phyloP scores from a whole-genome alignment of 371 early-diverging fungal genomes.

The Paraphysoderma sedebokerense region DNA sequence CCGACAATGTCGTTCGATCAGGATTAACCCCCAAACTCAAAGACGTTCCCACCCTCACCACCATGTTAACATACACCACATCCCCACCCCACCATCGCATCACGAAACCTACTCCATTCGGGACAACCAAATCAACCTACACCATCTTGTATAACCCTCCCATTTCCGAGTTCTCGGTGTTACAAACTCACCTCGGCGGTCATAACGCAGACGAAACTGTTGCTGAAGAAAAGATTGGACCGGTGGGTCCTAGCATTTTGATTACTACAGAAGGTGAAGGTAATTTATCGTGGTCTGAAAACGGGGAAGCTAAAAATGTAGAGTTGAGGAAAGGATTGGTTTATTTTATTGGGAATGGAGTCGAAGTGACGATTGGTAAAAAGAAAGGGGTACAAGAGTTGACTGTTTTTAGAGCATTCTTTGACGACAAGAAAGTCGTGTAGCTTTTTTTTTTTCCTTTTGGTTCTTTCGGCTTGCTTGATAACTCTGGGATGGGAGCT shows the following conservation, averaged over 20 bases:
- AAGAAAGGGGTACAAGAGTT: too few relatives aligned
- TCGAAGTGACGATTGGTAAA: too few relatives aligned
- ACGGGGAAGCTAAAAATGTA: too few relatives aligned
- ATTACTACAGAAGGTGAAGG: conserved; percentile 66
- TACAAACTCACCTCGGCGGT: conserved; percentile 30
- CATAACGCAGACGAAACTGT: conserved; percentile 20
- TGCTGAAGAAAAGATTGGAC: conserved; percentile 20
- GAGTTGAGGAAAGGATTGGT: too few relatives aligned
- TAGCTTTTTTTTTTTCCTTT: too few relatives aligned
- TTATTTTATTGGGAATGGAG: too few relatives aligned
- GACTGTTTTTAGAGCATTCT: too few relatives aligned
- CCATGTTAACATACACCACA: conserved; percentile 84
- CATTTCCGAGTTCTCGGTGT: conserved; percentile 82
- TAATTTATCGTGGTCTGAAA: neutral
- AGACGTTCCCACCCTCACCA: conserved; percentile 77
- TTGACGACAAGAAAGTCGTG: too few relatives aligned
- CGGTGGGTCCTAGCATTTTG: conserved; percentile 63
- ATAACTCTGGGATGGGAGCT: too few relatives aligned
- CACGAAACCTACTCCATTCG: conserved; percentile 18
- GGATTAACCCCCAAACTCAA: conserved; percentile 97
- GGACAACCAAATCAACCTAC: conserved; percentile 11
- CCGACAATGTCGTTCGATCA: conserved; percentile 93
- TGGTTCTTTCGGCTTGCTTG: too few relatives aligned
- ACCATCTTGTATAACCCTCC: conserved; percentile 84
- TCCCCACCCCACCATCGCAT: conserved; percentile 60